Evolutionary conservation across 331 rosid species (phyloP).

Genomic region (Pyrus hybrid): DNA sequence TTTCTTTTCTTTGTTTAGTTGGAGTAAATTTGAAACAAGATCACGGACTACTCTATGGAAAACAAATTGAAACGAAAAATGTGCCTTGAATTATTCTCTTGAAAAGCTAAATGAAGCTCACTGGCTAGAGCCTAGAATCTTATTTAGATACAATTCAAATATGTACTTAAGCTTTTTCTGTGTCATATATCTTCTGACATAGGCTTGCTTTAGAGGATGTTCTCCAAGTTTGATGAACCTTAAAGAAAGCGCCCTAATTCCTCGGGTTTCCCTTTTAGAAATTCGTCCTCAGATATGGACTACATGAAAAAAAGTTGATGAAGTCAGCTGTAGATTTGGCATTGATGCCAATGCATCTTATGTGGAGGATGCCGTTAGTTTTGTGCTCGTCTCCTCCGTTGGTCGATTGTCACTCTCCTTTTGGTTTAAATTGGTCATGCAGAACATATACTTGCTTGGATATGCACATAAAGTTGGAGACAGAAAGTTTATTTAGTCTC

Average conservation of each 20-base stretch:
- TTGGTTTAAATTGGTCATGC: background rate
- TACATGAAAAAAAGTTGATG: constrained; percentile 3
- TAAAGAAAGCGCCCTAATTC: background rate
- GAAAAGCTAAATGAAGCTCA: background rate
- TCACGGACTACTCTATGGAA: background rate
- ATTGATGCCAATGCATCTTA: background rate
- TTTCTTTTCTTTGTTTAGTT: background rate
- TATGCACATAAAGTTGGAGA: background rate
- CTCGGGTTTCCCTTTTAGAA: background rate
- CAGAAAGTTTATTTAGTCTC: background rate
- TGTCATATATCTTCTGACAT: background rate
- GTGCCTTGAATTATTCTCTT: background rate
- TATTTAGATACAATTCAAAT: background rate
- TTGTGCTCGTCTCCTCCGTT: background rate
- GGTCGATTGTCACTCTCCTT: background rate
- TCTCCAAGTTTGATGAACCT: background rate
- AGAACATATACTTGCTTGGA: constrained; percentile 2
- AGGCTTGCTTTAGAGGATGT: background rate
- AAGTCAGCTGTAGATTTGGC: background rate
- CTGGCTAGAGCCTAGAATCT: background rate
- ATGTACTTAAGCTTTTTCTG: background rate
- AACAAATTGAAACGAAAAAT: background rate
- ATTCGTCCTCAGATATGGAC: constrained; percentile 17
- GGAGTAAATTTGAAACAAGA: background rate
- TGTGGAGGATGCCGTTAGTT: background rate